Conservation (phyloP, 2,329 filamentous ascomycete species). For the Colletotrichum sp. region DNA sequence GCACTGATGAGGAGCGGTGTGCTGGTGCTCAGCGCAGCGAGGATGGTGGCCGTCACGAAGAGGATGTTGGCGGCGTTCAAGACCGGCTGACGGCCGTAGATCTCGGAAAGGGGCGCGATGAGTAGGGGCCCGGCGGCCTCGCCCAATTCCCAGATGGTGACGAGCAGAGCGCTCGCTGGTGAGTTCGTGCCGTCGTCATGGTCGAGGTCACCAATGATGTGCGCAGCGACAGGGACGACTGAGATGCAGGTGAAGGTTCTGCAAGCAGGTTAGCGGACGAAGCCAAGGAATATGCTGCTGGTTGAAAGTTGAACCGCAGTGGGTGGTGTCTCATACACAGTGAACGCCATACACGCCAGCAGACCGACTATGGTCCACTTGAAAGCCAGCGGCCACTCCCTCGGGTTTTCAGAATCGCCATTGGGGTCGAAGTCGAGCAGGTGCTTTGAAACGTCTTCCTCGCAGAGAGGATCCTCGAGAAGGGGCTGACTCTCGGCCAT, state of each 20-base stretch:
- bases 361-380: slow-evolving; percentile 60
- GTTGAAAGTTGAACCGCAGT: neutral
- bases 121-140: slow-evolving; percentile 65
- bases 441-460: slow-evolving; percentile 13
- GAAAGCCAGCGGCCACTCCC: slow-evolving; percentile 56
- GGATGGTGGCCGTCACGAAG: slow-evolving; percentile 53
- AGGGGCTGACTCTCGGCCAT: slow-evolving; percentile 11
- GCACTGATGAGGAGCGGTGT: slow-evolving; percentile 55
- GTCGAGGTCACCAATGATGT: slow-evolving; percentile 54
- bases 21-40: slow-evolving; percentile 50
- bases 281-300: neutral
- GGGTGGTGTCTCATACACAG: slow-evolving; percentile 46
- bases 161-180: slow-evolving; percentile 62
- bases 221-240: slow-evolving; percentile 57
- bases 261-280: neutral
- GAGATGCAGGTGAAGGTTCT: slow-evolving; percentile 65
- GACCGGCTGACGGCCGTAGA: slow-evolving; percentile 60
- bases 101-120: slow-evolving; percentile 68
- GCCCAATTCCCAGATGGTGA: slow-evolving; percentile 75
- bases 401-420: slow-evolving; percentile 44
- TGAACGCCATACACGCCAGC: slow-evolving; percentile 60
- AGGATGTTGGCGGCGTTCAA: slow-evolving; percentile 58
- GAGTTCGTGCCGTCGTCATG: slow-evolving; percentile 39
- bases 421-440: slow-evolving; percentile 23
- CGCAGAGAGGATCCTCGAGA: slow-evolving; percentile 15